These are phyloP conservation scores for Pseudevernia furfuracea DNA, from an alignment of 495 filamentous ascomycete genomes.

Conservation along the genomic window DNA sequence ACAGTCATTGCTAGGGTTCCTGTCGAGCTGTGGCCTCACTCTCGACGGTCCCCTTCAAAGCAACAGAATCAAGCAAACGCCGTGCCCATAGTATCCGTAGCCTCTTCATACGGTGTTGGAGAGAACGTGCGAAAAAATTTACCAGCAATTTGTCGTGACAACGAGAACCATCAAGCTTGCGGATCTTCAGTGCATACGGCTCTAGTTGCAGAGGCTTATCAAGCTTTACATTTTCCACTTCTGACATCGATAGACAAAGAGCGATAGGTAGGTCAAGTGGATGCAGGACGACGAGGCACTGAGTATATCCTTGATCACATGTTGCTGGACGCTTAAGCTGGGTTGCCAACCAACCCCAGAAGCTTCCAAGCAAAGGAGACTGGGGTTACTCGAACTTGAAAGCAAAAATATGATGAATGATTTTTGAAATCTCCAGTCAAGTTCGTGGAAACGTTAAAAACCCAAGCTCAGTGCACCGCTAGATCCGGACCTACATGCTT, in stretches of 20 bases:
- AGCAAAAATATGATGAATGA: not conserved
- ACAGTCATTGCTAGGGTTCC: not conserved
- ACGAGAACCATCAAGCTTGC: not conserved
- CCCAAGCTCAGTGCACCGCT: not conserved
- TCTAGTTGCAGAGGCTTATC: too few relatives aligned
- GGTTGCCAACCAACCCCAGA: too few relatives aligned
- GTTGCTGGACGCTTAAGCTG: too few relatives aligned
- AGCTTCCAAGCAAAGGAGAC: not conserved
- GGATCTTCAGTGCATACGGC: too few relatives aligned
- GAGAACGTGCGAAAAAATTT: not conserved
- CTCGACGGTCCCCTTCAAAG: not conserved
- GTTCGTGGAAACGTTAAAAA: not conserved
- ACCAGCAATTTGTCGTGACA: not conserved
- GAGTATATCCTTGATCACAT: too few relatives aligned
- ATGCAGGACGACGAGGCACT: too few relatives aligned
- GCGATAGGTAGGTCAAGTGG: too few relatives aligned
- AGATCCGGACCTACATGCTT: not conserved
- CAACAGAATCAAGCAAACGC: not conserved
- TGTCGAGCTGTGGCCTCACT: not conserved
- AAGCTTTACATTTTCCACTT: too few relatives aligned
- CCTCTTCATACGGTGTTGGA: not conserved
- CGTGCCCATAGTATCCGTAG: not conserved
- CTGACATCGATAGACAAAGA: too few relatives aligned
- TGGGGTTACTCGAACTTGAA: not conserved
- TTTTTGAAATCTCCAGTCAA: not conserved